Conservation (phyloP, 2,329 filamentous ascomycete species). For the Orbilia javanica region DNA sequence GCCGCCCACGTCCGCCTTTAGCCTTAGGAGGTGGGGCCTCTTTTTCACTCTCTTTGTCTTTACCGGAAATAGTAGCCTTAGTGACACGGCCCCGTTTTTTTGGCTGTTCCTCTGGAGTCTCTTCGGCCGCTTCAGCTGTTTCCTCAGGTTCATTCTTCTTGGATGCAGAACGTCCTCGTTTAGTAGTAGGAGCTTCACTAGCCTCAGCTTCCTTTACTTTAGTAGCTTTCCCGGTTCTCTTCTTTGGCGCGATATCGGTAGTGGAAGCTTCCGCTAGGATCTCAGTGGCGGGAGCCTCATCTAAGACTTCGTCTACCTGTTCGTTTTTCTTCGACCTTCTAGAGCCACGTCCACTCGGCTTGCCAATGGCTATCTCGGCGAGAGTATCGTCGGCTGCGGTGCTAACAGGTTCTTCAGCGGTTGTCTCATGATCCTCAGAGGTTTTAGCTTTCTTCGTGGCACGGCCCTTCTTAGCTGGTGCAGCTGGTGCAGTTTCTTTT, state of each 20-base stretch:
- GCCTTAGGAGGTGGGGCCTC: slow-evolving; percentile 32
- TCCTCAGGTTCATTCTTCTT: slow-evolving; percentile 39
- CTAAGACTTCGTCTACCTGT: slow-evolving; percentile 11
- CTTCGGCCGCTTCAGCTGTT: slow-evolving; percentile 5
- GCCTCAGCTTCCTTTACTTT: slow-evolving; percentile 16
- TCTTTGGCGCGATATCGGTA: slow-evolving; percentile 9
- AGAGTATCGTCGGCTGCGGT: slow-evolving; percentile 47
- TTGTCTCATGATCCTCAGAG: slow-evolving; percentile 33
- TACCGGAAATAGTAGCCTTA: slow-evolving; percentile 44
- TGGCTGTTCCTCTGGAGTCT: slow-evolving; percentile 28
- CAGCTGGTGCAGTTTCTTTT: slow-evolving; percentile 22
- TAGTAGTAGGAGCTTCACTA: slow-evolving; percentile 25
- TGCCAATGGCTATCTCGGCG: slow-evolving; percentile 47
- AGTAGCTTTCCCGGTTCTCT: background rate
- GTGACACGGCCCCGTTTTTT: slow-evolving; percentile 36
- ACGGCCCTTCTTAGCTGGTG: slow-evolving; percentile 32
- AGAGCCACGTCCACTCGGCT: slow-evolving; percentile 32
- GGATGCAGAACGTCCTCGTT: slow-evolving; percentile 13
- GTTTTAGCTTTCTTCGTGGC: slow-evolving; percentile 47
- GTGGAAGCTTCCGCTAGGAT: background rate
- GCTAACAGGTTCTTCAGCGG: slow-evolving; percentile 1
- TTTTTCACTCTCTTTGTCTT: slow-evolving; percentile 28
- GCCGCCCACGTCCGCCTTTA: slow-evolving; percentile 37
- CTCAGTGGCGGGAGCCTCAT: background rate
- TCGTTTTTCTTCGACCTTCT: slow-evolving; percentile 38